These are phyloP conservation scores for Pythium aristosporum DNA, from an alignment of 352 stramenopile genomes.

Conservation along the genomic window DNA sequence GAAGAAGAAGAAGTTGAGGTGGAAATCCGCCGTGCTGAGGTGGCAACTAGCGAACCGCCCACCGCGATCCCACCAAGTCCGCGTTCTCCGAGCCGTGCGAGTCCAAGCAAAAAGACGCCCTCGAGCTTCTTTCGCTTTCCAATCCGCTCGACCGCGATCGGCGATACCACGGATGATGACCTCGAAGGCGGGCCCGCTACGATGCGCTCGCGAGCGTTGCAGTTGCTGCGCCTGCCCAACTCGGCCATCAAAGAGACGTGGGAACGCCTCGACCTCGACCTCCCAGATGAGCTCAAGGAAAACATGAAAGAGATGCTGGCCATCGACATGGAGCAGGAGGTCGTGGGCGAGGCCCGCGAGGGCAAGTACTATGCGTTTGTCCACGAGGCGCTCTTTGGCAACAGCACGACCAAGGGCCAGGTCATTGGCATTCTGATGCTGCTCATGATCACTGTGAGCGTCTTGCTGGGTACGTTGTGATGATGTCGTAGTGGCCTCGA, in stretches of 20 bases:
- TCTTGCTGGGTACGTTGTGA: conserved; percentile 44
- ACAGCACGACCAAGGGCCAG: conserved; percentile 56
- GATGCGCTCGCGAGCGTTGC: conserved; percentile 12
- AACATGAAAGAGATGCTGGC: conserved; percentile 21
- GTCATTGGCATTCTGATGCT: conserved; percentile 57
- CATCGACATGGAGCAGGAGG: conserved; percentile 23
- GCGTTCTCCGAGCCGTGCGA: background rate
- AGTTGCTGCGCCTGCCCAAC: conserved; percentile 22
- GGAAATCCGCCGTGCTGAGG: conserved; percentile 18
- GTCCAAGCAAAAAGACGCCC: conserved; percentile 2
- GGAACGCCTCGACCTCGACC: conserved; percentile 18
- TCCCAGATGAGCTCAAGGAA: conserved; percentile 22
- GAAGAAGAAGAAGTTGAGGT: conserved; percentile 27
- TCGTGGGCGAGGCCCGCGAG: conserved; percentile 22
- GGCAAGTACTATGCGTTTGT: conserved; percentile 51
- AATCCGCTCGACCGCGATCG: conserved; percentile 12
- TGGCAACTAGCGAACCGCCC: background rate
- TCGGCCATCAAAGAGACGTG: conserved; percentile 25
- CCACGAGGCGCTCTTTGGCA: conserved; percentile 72
- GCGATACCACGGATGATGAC: conserved; percentile 8
- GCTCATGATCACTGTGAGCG: conserved; percentile 71
- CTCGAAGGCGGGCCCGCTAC: background rate
- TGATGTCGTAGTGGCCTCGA: too few relatives aligned
- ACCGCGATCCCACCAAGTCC: background rate
- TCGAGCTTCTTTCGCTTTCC: conserved; percentile 22